These are phyloP conservation scores for Strobilomyces dryophilus DNA, from an alignment of 768 basidiomycete genomes.

Conservation along the genomic window DNA sequence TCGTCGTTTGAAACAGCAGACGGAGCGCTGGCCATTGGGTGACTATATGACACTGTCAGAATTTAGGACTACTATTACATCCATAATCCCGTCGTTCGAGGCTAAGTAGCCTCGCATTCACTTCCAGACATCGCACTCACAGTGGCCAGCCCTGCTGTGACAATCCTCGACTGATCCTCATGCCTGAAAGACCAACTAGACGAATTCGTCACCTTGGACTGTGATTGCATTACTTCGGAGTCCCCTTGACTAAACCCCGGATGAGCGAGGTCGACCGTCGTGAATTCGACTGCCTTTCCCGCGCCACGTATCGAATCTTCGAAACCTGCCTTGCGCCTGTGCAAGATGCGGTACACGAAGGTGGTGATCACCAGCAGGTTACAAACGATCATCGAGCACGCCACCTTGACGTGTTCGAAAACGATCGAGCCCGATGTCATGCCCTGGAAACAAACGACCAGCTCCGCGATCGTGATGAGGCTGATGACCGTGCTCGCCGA, in stretches of 20 bases:
- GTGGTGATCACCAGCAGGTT: conserved; percentile 21
- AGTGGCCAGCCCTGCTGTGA: not conserved
- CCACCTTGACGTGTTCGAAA: conserved; percentile 21
- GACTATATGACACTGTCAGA: not conserved
- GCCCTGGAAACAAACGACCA: conserved; percentile 2
- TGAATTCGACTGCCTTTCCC: conserved; percentile 3
- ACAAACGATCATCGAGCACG: conserved; percentile 18
- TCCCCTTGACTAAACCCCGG: not conserved
- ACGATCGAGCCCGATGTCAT: conserved; percentile 12
- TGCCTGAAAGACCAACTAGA: conserved; percentile 10
- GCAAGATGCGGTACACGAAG: conserved; percentile 15
- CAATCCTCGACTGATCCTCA: not conserved
- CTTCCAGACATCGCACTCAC: not conserved
- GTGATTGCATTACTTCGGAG: not conserved
- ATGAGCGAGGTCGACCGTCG: conserved; percentile 7
- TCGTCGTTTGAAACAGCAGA: not conserved
- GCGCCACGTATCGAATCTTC: not conserved
- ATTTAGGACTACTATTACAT: not conserved
- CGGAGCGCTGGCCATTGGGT: not conserved
- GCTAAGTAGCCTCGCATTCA: not conserved
- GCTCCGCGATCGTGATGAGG: conserved; percentile 15
- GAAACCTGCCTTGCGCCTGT: not conserved
- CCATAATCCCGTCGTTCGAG: not conserved
- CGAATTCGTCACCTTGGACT: not conserved
- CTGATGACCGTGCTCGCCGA: conserved; percentile 22